phyloP scores from a whole-genome alignment of 495 filamentous ascomycete species.

The Penicillium odoratum region DNA sequence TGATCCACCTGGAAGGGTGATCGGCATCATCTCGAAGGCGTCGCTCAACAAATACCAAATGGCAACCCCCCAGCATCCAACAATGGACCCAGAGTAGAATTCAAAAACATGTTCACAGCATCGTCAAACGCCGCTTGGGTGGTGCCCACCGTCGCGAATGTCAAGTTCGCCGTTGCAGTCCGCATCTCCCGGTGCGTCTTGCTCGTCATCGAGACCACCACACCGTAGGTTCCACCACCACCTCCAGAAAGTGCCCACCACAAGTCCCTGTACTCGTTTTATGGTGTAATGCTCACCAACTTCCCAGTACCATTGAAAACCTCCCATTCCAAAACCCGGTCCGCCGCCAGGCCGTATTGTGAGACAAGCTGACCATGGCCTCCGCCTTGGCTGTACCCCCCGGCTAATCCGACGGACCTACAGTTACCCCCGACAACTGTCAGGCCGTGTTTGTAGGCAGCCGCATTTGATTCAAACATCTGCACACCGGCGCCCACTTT shows the following conservation, averaged over 20 bases:
- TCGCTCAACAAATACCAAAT: slow-evolving; percentile 9
- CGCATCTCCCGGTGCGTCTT: slow-evolving; percentile 8
- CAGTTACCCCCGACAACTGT: slow-evolving; percentile 36
- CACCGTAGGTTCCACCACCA: slow-evolving; percentile 12
- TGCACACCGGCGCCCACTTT: slow-evolving; percentile 44
- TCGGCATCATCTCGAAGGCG: slow-evolving; percentile 12
- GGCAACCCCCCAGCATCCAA: slow-evolving; percentile 13
- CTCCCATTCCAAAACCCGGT: not conserved
- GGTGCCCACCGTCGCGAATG: not conserved
- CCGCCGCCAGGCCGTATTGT: not conserved
- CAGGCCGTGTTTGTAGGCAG: slow-evolving; percentile 29
- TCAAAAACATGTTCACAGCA: slow-evolving; percentile 6
- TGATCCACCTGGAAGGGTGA: slow-evolving; percentile 10
- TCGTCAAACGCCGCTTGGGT: slow-evolving; percentile 1
- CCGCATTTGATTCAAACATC: slow-evolving; percentile 46
- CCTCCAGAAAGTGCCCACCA: slow-evolving; percentile 13
- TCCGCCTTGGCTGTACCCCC: slow-evolving; percentile 61
- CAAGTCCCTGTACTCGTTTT: not conserved
- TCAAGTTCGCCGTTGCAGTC: slow-evolving; percentile 11
- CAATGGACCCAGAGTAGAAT: slow-evolving; percentile 6
- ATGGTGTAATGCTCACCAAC: not conserved
- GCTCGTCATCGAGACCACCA: slow-evolving; percentile 13
- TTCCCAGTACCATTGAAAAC: not conserved
- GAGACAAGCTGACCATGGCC: slow-evolving; percentile 57
- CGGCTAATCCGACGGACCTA: slow-evolving; percentile 38